phyloP scores from a whole-genome alignment of 768 basidiomycete species.

The Hericium alpestre region DNA sequence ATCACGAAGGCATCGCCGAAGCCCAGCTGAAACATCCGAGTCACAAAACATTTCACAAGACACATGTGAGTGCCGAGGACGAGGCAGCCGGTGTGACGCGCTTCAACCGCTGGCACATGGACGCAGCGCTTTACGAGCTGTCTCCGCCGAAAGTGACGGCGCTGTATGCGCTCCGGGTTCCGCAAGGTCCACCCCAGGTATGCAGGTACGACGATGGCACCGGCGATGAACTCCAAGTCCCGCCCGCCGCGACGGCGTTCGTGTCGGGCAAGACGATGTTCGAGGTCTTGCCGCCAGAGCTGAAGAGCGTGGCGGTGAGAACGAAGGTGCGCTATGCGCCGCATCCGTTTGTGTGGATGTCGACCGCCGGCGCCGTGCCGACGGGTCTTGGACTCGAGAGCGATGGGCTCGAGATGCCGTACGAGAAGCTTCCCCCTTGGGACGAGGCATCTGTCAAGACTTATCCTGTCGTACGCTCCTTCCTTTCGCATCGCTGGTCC shows the following conservation, averaged over 20 bases:
- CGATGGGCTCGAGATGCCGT: constrained; percentile 57
- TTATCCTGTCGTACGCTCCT: constrained; percentile 42
- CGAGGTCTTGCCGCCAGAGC: constrained; percentile 50
- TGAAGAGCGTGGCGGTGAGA: constrained; percentile 75
- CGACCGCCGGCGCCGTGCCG: constrained; percentile 52
- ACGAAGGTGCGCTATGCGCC: constrained; percentile 66
- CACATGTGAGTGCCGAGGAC: constrained; percentile 55
- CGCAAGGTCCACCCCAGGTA: constrained; percentile 51
- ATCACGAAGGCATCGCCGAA: constrained; percentile 66
- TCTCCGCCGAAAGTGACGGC: constrained; percentile 75
- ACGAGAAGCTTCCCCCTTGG: constrained; percentile 71
- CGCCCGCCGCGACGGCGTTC: constrained; percentile 79
- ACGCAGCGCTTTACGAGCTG: constrained; percentile 68
- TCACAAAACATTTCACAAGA: constrained; percentile 79
- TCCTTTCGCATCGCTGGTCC: constrained; percentile 1
- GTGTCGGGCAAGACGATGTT: constrained; percentile 75
- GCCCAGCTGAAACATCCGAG: constrained; percentile 73
- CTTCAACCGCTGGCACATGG: constrained; percentile 87
- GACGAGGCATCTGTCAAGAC: constrained; percentile 64
- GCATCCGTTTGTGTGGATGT: constrained; percentile 86
- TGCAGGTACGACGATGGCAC: constrained; percentile 78
- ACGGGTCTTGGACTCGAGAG: constrained; percentile 74
- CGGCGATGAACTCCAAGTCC: constrained; percentile 67
- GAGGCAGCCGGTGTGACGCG: constrained; percentile 62
- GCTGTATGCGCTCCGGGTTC: constrained; percentile 64